phyloP scores from a whole-genome alignment of 1,284 basidiomycete species.

The Austroboletus novae-zelandiae region DNA sequence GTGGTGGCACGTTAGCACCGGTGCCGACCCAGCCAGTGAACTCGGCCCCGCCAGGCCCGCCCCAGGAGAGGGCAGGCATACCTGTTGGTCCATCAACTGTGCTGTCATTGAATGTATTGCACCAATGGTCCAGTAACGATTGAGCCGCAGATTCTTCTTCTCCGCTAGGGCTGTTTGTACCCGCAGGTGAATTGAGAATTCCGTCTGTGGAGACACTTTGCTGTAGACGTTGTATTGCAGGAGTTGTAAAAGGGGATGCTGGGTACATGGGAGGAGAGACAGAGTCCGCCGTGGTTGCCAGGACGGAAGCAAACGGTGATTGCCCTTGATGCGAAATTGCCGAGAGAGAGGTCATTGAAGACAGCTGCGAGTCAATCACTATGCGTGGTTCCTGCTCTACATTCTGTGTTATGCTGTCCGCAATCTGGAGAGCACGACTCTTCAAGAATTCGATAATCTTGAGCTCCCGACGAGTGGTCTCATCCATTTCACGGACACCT shows the following conservation, averaged over 20 bases:
- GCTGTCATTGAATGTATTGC: constrained; percentile 66
- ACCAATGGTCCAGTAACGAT: constrained; percentile 77
- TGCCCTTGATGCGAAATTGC: constrained; percentile 25
- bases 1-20: constrained; percentile 24
- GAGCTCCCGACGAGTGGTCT: constrained; percentile 75
- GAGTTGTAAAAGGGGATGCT: constrained; percentile 41
- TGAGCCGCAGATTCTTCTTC: constrained; percentile 78
- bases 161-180: constrained; percentile 61
- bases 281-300: constrained; percentile 28
- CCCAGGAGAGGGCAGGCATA: constrained; percentile 57
- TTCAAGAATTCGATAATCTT: constrained; percentile 80
- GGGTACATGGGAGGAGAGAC: constrained; percentile 29
- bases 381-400: constrained; percentile 20
- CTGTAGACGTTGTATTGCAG: constrained; percentile 62
- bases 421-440: constrained; percentile 55
- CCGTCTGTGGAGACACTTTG: constrained; percentile 42
- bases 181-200: constrained; percentile 49
- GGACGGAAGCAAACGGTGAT: constrained; percentile 38
- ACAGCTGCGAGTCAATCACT: constrained; percentile 40
- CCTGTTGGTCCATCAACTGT: constrained; percentile 52
- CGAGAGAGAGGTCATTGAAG: constrained; percentile 44
- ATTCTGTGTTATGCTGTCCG: constrained; percentile 34
- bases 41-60: constrained; percentile 55
- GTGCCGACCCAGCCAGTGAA: constrained; percentile 59
- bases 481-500: constrained; percentile 66